These are phyloP conservation scores for Apiotrichum gracile DNA, from an alignment of 1,284 basidiomycete genomes.

Conservation along the genomic window DNA sequence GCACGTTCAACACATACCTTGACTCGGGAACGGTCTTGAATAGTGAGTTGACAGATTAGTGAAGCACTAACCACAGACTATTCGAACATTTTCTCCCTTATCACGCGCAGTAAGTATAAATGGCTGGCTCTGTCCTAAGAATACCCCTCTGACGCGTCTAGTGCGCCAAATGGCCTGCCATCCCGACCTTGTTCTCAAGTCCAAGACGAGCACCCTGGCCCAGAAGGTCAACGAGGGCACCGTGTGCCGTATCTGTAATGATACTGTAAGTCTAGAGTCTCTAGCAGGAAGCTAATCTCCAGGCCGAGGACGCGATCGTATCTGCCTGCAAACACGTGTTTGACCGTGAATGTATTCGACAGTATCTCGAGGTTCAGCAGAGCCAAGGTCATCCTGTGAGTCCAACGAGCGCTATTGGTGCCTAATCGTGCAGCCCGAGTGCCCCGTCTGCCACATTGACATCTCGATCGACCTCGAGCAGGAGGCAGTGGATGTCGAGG, in stretches of 20 bases:
- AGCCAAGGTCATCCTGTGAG: conserved; percentile 64
- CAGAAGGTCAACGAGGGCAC: conserved; percentile 60
- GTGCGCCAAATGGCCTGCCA: conserved; percentile 95
- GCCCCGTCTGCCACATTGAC: conserved; percentile 89
- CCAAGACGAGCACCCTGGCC: conserved; percentile 70
- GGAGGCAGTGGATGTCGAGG: conserved; percentile 77
- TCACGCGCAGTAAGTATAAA: conserved; percentile 45
- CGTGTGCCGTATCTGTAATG: conserved; percentile 91
- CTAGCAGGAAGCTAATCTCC: background rate
- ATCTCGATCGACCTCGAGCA: conserved; percentile 94
- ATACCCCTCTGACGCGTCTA: conserved; percentile 14
- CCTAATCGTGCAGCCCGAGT: conserved; percentile 61
- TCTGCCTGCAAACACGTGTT: conserved; percentile 65
- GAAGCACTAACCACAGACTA: conserved; percentile 58
- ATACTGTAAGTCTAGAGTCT: conserved; percentile 55
- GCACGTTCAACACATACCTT: conserved; percentile 86
- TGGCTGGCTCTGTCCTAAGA: background rate
- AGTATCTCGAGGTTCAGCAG: conserved; percentile 66
- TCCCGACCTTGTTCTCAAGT: conserved; percentile 72
- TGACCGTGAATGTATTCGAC: conserved; percentile 90
- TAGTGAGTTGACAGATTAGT: conserved; percentile 55
- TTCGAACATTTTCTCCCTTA: conserved; percentile 77
- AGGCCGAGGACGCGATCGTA: conserved; percentile 88
- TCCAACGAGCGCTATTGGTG: background rate
- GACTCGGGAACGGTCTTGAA: conserved; percentile 85